These are phyloP conservation scores for Cytidiella melzeri DNA, from an alignment of 768 basidiomycete genomes.

Conservation along the genomic window DNA sequence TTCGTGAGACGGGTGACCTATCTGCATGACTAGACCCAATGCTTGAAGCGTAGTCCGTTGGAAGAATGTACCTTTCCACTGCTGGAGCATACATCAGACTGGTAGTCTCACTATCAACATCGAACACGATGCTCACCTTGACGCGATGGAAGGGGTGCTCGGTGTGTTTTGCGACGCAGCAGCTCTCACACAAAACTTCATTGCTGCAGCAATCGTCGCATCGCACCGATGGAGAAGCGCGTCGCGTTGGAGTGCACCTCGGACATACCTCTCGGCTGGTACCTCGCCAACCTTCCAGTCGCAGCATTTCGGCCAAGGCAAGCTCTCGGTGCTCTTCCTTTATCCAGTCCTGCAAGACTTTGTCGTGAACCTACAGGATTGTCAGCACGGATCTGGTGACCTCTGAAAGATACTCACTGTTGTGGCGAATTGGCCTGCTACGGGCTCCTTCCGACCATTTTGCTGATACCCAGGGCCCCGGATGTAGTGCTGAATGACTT, in stretches of 20 bases:
- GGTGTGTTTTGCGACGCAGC: slow-evolving; percentile 6
- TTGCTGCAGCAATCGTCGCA: slow-evolving; percentile 4
- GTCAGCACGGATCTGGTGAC: not conserved
- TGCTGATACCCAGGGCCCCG: no score
- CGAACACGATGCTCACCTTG: slow-evolving; percentile 9
- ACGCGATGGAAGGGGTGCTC: slow-evolving; percentile 15
- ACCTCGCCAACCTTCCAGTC: slow-evolving; percentile 4
- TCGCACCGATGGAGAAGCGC: not conserved
- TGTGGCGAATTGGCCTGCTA: not conserved
- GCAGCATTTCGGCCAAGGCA: slow-evolving; percentile 4
- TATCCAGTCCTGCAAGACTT: slow-evolving; percentile 2
- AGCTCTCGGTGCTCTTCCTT: not conserved
- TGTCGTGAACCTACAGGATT: not conserved
- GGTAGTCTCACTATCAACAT: not conserved
- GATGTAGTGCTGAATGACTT: not conserved
- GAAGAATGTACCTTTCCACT: slow-evolving; percentile 15
- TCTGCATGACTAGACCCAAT: slow-evolving; percentile 20
- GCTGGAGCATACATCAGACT: slow-evolving; percentile 1
- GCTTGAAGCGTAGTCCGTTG: slow-evolving; percentile 6
- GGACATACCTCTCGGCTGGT: not conserved
- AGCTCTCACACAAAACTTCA: slow-evolving; percentile 4
- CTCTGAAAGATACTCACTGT: not conserved
- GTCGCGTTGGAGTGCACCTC: not conserved
- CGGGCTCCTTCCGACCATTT: not conserved
- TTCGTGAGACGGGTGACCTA: slow-evolving; percentile 19